Conservation (phyloP, 1,284 basidiomycete genomes). For the Rhodotorula sp. region DNA sequence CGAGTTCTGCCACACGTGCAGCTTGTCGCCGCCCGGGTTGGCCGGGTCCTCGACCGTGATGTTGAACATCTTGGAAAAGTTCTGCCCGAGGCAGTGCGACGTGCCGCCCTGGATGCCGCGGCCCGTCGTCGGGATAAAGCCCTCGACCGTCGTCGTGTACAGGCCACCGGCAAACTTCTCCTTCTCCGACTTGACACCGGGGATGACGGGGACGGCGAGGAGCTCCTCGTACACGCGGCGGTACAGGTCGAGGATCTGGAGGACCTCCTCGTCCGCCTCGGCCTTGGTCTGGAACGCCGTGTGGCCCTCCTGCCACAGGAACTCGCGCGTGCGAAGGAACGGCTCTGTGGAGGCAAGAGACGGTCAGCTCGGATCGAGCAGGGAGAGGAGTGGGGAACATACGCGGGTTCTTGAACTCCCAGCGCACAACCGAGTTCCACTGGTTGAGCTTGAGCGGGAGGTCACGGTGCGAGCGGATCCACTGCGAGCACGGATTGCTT, state of each 20-base stretch:
- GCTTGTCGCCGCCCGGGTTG: constrained; percentile 64
- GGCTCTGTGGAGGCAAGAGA: constrained; percentile 62
- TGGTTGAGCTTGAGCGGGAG: constrained; percentile 96
- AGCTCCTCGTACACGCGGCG: constrained; percentile 95
- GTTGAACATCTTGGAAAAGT: constrained; percentile 99
- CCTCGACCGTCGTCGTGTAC: constrained; percentile 98
- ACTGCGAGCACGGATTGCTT: constrained; percentile 51
- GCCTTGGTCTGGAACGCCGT: constrained; percentile 86
- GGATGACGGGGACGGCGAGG: constrained; percentile 94
- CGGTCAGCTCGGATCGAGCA: background rate
- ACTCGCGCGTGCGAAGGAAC: constrained; percentile 98
- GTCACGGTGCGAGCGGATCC: constrained; percentile 97
- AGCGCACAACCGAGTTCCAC: constrained; percentile 98
- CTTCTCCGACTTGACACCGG: constrained; percentile 96
- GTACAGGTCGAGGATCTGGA: constrained; percentile 93
- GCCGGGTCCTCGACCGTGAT: constrained; percentile 90
- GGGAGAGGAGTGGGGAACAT: constrained; percentile 26
- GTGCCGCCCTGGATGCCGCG: constrained; percentile 98
- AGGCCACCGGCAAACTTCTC: constrained; percentile 98
- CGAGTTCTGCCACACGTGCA: constrained; percentile 94
- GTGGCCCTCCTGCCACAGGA: constrained; percentile 99
- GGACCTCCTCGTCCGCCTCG: constrained; percentile 89
- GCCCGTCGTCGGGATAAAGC: constrained; percentile 95
- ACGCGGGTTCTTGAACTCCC: constrained; percentile 99
- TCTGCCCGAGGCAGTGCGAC: constrained; percentile 96